Percentiles rank a stretch among this genome's conserved stretches.
phyloP scores from a whole-genome alignment of 2,329 filamentous ascomycete species.

The Cladosporium sp. region DNA sequence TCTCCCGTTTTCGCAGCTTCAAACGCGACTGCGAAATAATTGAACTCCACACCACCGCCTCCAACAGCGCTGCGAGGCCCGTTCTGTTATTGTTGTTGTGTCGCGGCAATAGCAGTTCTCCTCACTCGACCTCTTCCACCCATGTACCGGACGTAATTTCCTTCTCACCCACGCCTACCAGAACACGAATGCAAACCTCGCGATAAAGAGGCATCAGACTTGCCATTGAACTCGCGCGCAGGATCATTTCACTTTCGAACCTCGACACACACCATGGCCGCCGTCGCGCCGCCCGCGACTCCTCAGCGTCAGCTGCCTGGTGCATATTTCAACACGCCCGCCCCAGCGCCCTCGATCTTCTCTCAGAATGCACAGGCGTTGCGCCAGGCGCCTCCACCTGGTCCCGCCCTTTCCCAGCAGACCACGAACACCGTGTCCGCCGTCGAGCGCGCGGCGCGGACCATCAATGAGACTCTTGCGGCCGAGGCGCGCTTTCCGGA shows the following conservation, averaged over 20 bases:
- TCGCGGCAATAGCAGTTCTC: background rate
- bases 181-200: background rate
- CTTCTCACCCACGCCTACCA: background rate
- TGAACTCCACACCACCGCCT: background rate
- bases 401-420: conserved; percentile 13
- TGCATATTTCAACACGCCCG: conserved; percentile 70
- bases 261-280: conserved; percentile 20
- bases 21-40: background rate
- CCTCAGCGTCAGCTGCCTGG: conserved; percentile 69
- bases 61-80: conserved; percentile 3
- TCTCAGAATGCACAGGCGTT: conserved; percentile 25
- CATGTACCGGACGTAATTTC: conserved; percentile 1
- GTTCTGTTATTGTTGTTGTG: background rate
- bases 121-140: background rate
- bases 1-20: background rate
- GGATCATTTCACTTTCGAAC: too few relatives aligned
- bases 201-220: conserved; percentile 3
- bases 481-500: conserved; percentile 79
- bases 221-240: background rate
- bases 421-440: conserved; percentile 46
- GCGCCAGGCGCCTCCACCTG: conserved; percentile 20
- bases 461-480: conserved; percentile 72
- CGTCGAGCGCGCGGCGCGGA: conserved; percentile 72
- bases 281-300: conserved; percentile 37
- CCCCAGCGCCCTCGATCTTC: conserved; percentile 37